A percentile compares a stretch with the other conserved stretches of the same genome.
Conservation (phyloP, 139 green algal genomes). For the Haematococcus lacustris region DNA sequence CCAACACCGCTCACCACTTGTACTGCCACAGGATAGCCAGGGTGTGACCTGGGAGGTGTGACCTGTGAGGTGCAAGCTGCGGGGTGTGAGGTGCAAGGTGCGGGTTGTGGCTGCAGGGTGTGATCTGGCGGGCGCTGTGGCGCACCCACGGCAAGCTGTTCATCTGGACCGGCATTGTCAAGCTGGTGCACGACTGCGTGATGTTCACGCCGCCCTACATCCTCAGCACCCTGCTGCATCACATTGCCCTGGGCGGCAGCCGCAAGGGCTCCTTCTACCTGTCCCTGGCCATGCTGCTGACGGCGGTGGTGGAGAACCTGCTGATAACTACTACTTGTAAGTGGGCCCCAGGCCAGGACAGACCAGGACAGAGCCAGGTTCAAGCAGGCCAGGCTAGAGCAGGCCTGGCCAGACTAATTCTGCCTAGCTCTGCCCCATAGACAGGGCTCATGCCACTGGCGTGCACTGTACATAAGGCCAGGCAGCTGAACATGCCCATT, state of each 20-base stretch:
- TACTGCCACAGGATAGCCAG: too few species aligned
- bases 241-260: slow-evolving; percentile 23
- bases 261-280: slow-evolving; percentile 15
- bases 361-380: neutral
- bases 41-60: too few species aligned
- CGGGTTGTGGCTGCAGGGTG: slow-evolving; percentile 17
- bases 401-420: neutral
- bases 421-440: too few species aligned
- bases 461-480: too few species aligned
- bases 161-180: slow-evolving; percentile 47
- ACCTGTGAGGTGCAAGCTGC: too few species aligned
- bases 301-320: slow-evolving; percentile 55
- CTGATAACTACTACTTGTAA: slow-evolving; percentile 78
- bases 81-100: too few species aligned
- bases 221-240: slow-evolving; percentile 62
- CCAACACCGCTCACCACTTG: too few species aligned
- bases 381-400: neutral
- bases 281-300: slow-evolving; percentile 32
- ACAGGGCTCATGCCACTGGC: too few species aligned
- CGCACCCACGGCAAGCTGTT: slow-evolving; percentile 24
- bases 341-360: neutral
- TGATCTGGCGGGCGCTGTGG: slow-evolving; percentile 26
- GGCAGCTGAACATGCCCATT: too few species aligned
- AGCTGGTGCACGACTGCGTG: slow-evolving; percentile 69
- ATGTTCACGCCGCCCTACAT: slow-evolving; percentile 75